Percentiles rank a stretch among this genome's conserved stretches.
These are phyloP conservation scores for Vaccinium darrowii DNA, from an alignment of 148 eudicot species.

Conservation along the genomic window DNA sequence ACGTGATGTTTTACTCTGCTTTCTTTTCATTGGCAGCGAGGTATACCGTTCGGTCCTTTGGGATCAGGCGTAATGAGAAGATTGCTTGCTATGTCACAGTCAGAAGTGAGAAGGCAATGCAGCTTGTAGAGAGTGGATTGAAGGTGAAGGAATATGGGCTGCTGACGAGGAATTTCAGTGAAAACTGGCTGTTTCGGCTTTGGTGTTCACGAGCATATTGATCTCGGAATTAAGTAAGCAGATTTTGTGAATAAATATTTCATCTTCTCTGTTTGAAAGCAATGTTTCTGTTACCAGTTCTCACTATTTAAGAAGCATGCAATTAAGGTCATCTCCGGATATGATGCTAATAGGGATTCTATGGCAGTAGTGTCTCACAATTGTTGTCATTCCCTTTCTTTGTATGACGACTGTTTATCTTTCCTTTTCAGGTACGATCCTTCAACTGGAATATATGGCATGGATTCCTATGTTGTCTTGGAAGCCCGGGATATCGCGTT, in stretches of 20 bases:
- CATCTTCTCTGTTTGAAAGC: not conserved
- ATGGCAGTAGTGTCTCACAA: not conserved
- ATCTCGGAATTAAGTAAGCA: conserved; percentile 72
- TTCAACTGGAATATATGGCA: conserved; percentile 74
- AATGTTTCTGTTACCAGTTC: not conserved
- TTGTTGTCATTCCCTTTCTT: not conserved
- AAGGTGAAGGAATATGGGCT: conserved; percentile 87
- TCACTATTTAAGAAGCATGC: not conserved
- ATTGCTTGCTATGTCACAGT: conserved; percentile 84
- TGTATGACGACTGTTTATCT: not conserved
- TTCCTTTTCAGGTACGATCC: conserved; percentile 57
- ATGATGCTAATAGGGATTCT: not conserved
- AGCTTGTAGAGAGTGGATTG: conserved; percentile 76
- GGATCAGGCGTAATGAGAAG: conserved; percentile 88
- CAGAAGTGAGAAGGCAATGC: conserved; percentile 90
- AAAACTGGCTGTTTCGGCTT: conserved; percentile 85
- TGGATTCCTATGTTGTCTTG: conserved; percentile 69
- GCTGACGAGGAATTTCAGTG: conserved; percentile 75
- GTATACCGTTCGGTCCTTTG: conserved; percentile 76
- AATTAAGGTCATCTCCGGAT: not conserved
- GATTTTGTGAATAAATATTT: not conserved
- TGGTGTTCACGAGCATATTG: conserved; percentile 82
- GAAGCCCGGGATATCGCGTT: conserved; percentile 70
- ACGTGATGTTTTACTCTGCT: not conserved
- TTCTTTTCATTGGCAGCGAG: conserved; percentile 40